Evolutionary conservation across 441 rosid species (phyloP), one percentile per base, ranked within the genome.

Genomic region (Gossypium armourianum): DNA sequence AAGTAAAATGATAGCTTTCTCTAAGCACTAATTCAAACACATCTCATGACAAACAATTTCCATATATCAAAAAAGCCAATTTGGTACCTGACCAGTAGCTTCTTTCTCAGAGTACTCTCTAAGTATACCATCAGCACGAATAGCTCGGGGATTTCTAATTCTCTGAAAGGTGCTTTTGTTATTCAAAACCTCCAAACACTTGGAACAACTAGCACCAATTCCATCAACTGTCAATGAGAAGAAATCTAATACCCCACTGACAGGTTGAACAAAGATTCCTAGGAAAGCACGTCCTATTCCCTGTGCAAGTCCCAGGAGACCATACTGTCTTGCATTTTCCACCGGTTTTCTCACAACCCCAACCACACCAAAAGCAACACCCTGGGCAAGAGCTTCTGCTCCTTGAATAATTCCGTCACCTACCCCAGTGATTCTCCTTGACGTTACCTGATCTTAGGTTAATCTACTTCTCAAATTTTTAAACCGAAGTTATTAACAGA

Each of bases 371-470:
- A 95, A 95, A 79, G 97, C 99, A 84, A 95, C 76, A 81, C 97
- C 97, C 80, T 95, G 99, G 40, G 99, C 99, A 68, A 95, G 77
- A 80, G 99, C 99, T 86, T 95, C 99, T 56, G 98, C 87, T 73
- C 99, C 99, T 87, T 84, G 96, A 77, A 95, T 79, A 73, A 95
- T 78, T 77, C 95, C 99, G 78, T 95, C 97, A 73, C 97, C 91
- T 54, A 95, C 91, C 59, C 99, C 99, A 59, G 95, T 90, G 82
- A 95, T 89, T 84, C 86, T 88, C 86, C 99, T 89, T 77, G 97
- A 95, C 74, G 90, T 77, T 32, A 89, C 96, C 99, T 95, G 86
- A 59, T 82, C 32, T 72, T 67, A 55, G 17, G 58, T 56, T 59
- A 71, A 59, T 67, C 28, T 69, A 28, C 47, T 71, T 78, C 49